These are phyloP conservation scores for Ramalina intermedia DNA, from an alignment of 495 filamentous ascomycete species.

Conservation along the genomic window DNA sequence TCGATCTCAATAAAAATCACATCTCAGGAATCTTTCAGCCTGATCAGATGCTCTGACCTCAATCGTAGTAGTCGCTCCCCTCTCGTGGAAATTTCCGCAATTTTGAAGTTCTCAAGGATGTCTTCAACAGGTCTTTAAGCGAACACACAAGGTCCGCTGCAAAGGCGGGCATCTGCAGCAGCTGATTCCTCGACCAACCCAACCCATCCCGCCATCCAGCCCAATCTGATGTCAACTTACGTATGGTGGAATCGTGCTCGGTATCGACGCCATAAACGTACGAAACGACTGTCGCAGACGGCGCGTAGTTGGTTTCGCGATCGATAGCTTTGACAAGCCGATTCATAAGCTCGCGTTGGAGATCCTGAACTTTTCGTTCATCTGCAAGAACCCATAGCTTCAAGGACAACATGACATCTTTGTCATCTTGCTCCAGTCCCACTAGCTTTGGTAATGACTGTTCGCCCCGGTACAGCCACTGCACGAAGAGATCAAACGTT, in stretches of 20 bases:
- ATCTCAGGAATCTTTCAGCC: too few species aligned
- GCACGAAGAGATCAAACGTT: conserved; percentile 8
- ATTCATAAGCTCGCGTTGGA: too few species aligned
- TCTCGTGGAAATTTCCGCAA: too few species aligned
- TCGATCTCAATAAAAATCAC: too few species aligned
- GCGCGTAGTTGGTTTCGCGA: too few species aligned
- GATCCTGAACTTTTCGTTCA: too few species aligned
- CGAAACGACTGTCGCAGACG: not conserved
- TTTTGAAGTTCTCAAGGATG: too few species aligned
- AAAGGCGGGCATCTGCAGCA: not conserved
- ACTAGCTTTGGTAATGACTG: not conserved
- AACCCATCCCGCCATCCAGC: not conserved
- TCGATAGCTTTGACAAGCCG: not conserved
- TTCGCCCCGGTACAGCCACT: conserved; percentile 7
- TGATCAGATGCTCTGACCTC: too few species aligned
- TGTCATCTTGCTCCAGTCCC: not conserved
- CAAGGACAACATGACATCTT: not conserved
- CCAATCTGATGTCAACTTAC: not conserved
- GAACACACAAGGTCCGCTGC: not conserved
- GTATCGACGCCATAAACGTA: not conserved
- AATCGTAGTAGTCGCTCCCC: too few species aligned
- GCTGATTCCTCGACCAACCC: not conserved
- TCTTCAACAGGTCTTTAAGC: not conserved
- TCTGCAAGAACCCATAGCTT: not conserved
- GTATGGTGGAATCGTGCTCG: not conserved